Percentiles rank a stretch among this genome's conserved stretches.
Evolutionary conservation across 495 filamentous ascomycete genomes (phyloP).

Genomic region (Diplogelasinospora grovesii): DNA sequence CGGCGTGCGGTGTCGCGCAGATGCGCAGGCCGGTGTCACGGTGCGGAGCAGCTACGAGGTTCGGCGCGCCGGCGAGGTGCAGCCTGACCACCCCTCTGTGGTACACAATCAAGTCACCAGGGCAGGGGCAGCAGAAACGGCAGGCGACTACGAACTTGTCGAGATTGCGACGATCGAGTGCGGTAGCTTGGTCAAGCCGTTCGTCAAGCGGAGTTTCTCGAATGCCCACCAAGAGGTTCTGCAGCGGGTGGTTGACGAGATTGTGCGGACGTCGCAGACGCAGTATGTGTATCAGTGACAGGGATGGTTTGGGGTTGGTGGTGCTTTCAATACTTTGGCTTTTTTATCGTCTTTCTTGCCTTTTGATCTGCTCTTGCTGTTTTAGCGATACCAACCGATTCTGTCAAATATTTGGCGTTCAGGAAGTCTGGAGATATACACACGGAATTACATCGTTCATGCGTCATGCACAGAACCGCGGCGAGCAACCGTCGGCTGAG

Average conservation of each 20-base stretch:
- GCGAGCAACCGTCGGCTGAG: slow-evolving; percentile 16
- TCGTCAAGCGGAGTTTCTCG: slow-evolving; percentile 23
- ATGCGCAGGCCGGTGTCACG: slow-evolving; percentile 23
- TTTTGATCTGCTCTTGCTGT: no score
- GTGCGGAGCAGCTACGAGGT: slow-evolving; percentile 32
- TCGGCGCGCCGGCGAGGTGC: slow-evolving; percentile 16
- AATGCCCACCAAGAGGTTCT: slow-evolving; percentile 21
- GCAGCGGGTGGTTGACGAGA: slow-evolving; percentile 14
- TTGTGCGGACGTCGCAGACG: slow-evolving; percentile 7
- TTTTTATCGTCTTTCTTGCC: no score
- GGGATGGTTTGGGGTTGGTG: no score
- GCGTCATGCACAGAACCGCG: no score
- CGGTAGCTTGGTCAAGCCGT: slow-evolving; percentile 21
- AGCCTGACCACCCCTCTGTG: no score
- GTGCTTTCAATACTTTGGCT: no score
- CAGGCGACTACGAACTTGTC: slow-evolving; percentile 28
- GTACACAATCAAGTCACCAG: slow-evolving; percentile 7
- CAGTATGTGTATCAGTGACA: no score
- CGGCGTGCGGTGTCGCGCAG: slow-evolving; percentile 26
- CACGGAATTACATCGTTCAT: no score
- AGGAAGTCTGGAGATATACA: no score
- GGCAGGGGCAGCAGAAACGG: slow-evolving; percentile 3
- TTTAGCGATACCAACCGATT: no score
- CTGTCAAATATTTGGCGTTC: no score
- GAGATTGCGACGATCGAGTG: slow-evolving; percentile 26